Base-by-base conservation (phyloP, 2,329 filamentous ascomycete species). In the Diaporthe sp. region DNA sequence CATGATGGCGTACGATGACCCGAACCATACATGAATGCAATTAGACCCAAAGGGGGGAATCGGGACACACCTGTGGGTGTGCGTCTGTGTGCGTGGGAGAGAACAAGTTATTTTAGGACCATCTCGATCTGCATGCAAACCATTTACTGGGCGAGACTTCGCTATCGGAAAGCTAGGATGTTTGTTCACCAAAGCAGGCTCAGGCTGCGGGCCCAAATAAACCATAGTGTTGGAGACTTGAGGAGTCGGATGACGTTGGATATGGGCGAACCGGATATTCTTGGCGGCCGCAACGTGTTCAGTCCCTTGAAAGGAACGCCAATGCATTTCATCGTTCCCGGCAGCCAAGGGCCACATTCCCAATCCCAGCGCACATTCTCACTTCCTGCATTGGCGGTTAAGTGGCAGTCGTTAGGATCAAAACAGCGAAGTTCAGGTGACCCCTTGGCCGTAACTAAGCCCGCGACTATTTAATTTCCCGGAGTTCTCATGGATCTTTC, bases 361-460 rank as follows among this genome's bases (percentile, higher is more conserved):
- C 61, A 66, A 3, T 66, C 61, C 70, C 70, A 72, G 3, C 39
- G 25, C 19, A 56, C 37, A 1, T 22, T 25, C 25, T 59, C 44
- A 1, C 2, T 15, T 0, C 42, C 44, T 1, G 47, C 2, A 2
- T 55, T 30, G 2, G 1, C 6, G 44, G 35, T 12, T 8, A 65
- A 73, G 25, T 42, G 65, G 55, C 72, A 70, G 27, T 73, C 55
- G 58, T 73, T 73, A 0, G 65, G 65, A n/a, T 73, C 72, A n/a
- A 73, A 65, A 56, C 65, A 70, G 10, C 37, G 72, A 5, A 55
- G 12, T 3, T 47, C 44, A 10, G 72, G 72, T 10, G 17, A 22
- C 4, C 56, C 42, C 10, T 4, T 61, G 13, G 27, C 32, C 2
- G 22, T n/a, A 0, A 9, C n/a, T 19, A 12, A 7, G 47, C 13